Percentiles rank a stretch among this genome's conserved stretches.
These are phyloP conservation scores for Platanthera zijinensis DNA, from an alignment of 106 monocot species.

Conservation along the genomic window DNA sequence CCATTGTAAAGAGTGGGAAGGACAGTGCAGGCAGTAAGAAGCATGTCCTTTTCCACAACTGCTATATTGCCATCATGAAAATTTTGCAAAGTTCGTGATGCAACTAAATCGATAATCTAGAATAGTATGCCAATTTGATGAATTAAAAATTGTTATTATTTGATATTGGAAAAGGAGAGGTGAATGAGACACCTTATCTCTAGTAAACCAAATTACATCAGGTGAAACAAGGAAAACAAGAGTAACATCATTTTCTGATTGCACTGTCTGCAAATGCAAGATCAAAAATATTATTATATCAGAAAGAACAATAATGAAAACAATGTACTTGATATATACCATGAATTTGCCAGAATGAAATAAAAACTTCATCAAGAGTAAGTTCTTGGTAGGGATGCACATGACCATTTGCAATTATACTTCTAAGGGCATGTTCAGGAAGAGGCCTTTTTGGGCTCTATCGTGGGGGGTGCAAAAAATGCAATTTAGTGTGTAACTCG, in stretches of 20 bases:
- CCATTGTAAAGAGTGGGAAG: conserved; percentile 73
- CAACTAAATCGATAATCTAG: conserved; percentile 47
- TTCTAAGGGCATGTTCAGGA: not conserved
- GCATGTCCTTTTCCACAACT: conserved; percentile 27
- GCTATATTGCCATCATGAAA: conserved; percentile 39
- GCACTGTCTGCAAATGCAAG: conserved; percentile 39
- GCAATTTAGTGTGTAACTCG: too few relatives aligned
- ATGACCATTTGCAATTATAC: not conserved
- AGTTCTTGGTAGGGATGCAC: not conserved
- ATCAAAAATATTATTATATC: not conserved
- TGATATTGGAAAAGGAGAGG: not conserved
- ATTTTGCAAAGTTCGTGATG: conserved; percentile 18
- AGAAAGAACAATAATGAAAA: not conserved
- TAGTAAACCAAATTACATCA: conserved; percentile 64
- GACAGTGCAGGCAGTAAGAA: conserved; percentile 35
- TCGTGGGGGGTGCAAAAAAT: too few relatives aligned
- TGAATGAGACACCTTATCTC: conserved; percentile 48
- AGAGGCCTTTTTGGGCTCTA: too few relatives aligned
- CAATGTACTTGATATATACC: not conserved
- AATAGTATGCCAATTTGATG: conserved; percentile 6
- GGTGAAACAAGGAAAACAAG: conserved; percentile 65
- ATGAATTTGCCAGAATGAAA: not conserved
- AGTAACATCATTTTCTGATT: conserved; percentile 37
- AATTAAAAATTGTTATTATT: not conserved
- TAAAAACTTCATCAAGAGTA: not conserved